These are phyloP conservation scores for Mallotus japonicus DNA, from an alignment of 441 rosid genomes.

Conservation along the genomic window DNA sequence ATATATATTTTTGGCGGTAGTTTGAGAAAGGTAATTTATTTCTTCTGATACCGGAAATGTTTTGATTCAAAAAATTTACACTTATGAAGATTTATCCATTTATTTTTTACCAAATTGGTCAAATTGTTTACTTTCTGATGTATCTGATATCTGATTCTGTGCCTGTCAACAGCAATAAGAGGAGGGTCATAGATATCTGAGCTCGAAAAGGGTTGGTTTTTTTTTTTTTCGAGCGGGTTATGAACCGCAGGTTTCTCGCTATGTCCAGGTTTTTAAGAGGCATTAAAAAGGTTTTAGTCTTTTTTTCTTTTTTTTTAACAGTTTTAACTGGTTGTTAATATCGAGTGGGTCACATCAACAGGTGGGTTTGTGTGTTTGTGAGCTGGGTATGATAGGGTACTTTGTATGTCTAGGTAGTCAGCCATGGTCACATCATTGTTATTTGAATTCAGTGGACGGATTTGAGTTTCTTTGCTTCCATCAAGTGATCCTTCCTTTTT, in stretches of 20 bases:
- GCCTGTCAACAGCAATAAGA: conserved; percentile 24
- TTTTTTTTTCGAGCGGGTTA: not conserved
- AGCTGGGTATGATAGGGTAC: conserved; percentile 40
- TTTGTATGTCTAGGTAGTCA: conserved; percentile 48
- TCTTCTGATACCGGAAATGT: conserved; percentile 27
- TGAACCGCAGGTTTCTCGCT: conserved; percentile 38
- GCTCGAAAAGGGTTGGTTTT: conserved; percentile 5
- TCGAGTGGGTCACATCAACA: conserved; percentile 96
- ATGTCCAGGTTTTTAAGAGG: conserved; percentile 25
- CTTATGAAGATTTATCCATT: not conserved
- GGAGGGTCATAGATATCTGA: conserved; percentile 39
- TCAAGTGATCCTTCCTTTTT: not conserved
- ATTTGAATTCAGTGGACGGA: conserved; percentile 22
- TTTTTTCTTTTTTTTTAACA: conserved; percentile 32
- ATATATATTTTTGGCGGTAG: conserved; percentile 29
- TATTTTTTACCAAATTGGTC: conserved; percentile 26
- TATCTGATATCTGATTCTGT: not conserved
- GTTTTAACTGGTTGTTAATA: conserved; percentile 65
- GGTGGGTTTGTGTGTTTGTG: conserved; percentile 42
- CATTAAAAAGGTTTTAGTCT: conserved; percentile 4
- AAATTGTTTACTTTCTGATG: conserved; percentile 13
- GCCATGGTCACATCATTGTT: conserved; percentile 51
- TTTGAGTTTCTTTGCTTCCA: not conserved
- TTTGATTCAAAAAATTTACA: conserved; percentile 27
- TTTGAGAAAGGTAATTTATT: not conserved